Evolutionary conservation across 2,329 filamentous ascomycete genomes (phyloP).

Genomic region (Dactylellina cionopaga): DNA sequence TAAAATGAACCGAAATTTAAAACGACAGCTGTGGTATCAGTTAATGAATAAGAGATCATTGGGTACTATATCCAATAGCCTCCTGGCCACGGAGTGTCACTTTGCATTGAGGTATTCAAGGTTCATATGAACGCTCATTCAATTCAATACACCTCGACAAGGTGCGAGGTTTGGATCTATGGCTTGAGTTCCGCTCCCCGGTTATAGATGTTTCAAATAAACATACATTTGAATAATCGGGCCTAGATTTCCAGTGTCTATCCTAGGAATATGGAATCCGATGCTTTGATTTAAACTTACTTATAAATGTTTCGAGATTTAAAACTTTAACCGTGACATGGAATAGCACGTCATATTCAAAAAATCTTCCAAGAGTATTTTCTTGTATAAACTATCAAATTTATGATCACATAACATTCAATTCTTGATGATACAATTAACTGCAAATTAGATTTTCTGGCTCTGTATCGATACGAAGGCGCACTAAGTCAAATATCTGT

Average conservation of each 20-base stretch:
- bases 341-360: conserved; percentile 20
- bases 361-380: too few species aligned
- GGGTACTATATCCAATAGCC: conserved; percentile 2
- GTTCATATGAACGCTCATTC: neutral
- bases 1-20: conserved; percentile 52
- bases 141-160: too few species aligned
- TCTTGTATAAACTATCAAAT: too few species aligned
- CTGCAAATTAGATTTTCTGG: conserved; percentile 24
- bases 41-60: conserved; percentile 9
- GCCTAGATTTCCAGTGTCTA: conserved; percentile 30
- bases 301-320: conserved; percentile 52
- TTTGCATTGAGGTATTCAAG: conserved; percentile 2
- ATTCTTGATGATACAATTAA: neutral
- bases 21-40: conserved; percentile 27
- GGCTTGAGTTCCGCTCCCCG: conserved; percentile 31
- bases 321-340: conserved; percentile 31
- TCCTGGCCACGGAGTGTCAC: conserved; percentile 4
- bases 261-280: conserved; percentile 7
- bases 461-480: conserved; percentile 43
- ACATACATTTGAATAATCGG: conserved; percentile 30
- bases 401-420: too few species aligned
- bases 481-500: conserved; percentile 4
- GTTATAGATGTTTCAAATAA: conserved; percentile 46
- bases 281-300: conserved; percentile 4
- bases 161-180: conserved; percentile 21